Evolutionary conservation across 805 yeast species (phyloP), one percentile per base, ranked within the genome.

Genomic region (Helenozyma baotianmanensis): DNA sequence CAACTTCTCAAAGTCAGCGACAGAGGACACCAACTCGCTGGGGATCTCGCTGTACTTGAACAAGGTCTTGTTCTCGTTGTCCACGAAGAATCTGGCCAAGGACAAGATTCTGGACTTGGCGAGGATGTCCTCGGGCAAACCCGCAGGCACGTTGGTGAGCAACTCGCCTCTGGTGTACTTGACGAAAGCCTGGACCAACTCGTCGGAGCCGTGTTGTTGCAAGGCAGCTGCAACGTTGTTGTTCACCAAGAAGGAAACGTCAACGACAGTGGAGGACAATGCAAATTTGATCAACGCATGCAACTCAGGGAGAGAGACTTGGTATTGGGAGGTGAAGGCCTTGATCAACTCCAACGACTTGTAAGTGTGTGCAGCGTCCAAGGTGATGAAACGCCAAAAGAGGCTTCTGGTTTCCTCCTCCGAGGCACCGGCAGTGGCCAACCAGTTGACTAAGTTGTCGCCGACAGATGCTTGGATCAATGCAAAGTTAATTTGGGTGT

Each of bases 191-290:
- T 35, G 40, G 17, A 51, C 61, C 40, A 55, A 53, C 18, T 50
- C 50, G 30, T 61, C 62, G 23, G 42, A 31, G 9, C 51, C 28
- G 43, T 60, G 38, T 21, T 51, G 48, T 25, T 44, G 38, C 38
- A 64, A 43, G 21, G 68, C 61, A 27, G 44, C 41, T 26, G 62
- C 56, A n/a, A 65, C 64, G 39, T 64, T 64, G 44, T 54, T 56
- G 48, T 63, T 66, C 28, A 66, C 59, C 49, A 67, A 50, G 51
- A 63, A 67, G 7, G 70, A 60, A 19, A 65, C 61, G 33, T 66
- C 70, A 23, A 62, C 63, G 7, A 49, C 51, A 25, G 62, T 53
- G 5, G 68, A 54, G 8, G 53, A 42, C 37, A 66, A 62, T 21
- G 68, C 55, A 33, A 64, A 62, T n/a, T 41, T 43, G 33, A 64